These are phyloP conservation scores for Skeletonema costatum DNA, from an alignment of 108 stramenopile species.

Conservation along the genomic window DNA sequence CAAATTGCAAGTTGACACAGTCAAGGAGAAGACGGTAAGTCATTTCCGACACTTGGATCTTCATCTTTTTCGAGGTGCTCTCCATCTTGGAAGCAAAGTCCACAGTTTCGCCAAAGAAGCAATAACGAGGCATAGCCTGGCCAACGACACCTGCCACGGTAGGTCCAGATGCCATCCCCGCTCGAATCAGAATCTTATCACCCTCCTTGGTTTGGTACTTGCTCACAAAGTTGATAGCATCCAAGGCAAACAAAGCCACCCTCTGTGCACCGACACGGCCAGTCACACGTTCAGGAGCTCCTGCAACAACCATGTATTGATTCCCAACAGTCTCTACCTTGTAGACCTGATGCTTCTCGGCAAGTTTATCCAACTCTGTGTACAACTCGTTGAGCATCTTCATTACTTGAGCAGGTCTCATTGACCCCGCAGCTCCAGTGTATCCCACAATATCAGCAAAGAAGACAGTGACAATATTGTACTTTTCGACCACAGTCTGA, in stretches of 20 bases:
- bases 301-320: conserved; percentile 46
- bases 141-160: conserved; percentile 23
- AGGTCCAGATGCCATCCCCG: conserved; percentile 21
- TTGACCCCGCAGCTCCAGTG: conserved; percentile 26
- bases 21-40: conserved; percentile 8
- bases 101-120: conserved; percentile 18
- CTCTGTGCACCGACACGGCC: conserved; percentile 29
- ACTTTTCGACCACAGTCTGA: conserved; percentile 34
- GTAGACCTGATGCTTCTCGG: conserved; percentile 29
- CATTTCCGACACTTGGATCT: conserved; percentile 9
- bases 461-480: conserved; percentile 43
- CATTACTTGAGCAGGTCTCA: conserved; percentile 53
- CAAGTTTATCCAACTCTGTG: conserved; percentile 46
- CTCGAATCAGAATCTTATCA: conserved; percentile 18
- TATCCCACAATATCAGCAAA: conserved; percentile 62
- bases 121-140: conserved; percentile 12
- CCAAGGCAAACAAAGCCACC: conserved; percentile 39
- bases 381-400: conserved; percentile 54
- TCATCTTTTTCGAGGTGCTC: conserved; percentile 16
- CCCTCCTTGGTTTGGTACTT: conserved; percentile 4
- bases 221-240: conserved; percentile 23
- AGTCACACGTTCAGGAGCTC: conserved; percentile 26
- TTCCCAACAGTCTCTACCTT: conserved; percentile 65
- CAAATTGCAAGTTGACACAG: not conserved
- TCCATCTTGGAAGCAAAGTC: conserved; percentile 8